Base-by-base conservation (phyloP, 83 land plant species). In the Diphasiastrum complanatum region DNA sequence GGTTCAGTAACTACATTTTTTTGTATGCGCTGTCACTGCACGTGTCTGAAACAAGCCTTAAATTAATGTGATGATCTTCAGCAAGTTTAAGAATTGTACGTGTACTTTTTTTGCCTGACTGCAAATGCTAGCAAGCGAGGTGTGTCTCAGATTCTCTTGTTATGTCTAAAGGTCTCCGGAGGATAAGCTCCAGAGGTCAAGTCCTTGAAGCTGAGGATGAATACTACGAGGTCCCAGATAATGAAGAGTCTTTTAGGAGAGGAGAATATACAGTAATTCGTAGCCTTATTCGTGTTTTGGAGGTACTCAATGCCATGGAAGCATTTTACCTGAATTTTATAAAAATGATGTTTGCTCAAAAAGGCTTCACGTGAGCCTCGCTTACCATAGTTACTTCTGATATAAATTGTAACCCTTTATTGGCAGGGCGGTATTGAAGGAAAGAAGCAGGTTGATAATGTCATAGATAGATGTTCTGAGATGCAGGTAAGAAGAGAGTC, bases 201-300 rank as follows among this genome's bases (percentile, higher is more conserved):
- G 77, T 93, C 51, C 74, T 72, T 64, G 82, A 76, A 35, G 40
- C 60, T 37, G 70, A 79, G 47, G 80, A 74, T 63, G 47, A 79
- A 12, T 60, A 52, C 45, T 78, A 92, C 64, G 70, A 78, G 54
- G 60, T 83, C 14, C 96, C 88, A 35, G 85, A 83, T 63, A 66
- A 91, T 57, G 98, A 93, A 48, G 98, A 89, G 64, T 83, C 91
- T 62, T 68, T 88, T 29, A 80, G 86, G 29, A 88, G 90, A 80
- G 96, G 98, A 55, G 98, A 93, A 76, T 93, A 93, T 71, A 81
- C 86, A 31, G 96, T 85, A 47, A 85, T 93, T 47, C 85, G 98
- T 67, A 93, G 98, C 69, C 71, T 89, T 63, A 70, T 79, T 45
- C 96, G 98, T 24, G 98, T 89, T 1, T 66, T 93, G 37, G 98